Conservation (phyloP, 345 rosid genomes). For the Salix viminalis region DNA sequence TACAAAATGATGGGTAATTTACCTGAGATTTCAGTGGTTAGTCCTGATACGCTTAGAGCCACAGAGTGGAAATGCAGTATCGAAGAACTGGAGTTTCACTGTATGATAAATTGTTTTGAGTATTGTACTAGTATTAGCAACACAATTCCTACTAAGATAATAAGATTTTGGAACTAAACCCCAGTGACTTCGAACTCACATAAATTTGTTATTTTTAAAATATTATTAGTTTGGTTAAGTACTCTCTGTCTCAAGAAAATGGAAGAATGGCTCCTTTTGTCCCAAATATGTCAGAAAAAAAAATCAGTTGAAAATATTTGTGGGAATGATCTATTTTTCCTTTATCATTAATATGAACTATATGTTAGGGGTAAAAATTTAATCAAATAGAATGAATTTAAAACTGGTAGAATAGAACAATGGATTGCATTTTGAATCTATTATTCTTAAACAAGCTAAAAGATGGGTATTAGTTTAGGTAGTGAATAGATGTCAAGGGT, state of each 20-base stretch:
- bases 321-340: background rate
- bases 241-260: too few species aligned
- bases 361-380: background rate
- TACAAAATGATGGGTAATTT: background rate
- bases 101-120: background rate
- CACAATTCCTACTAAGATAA: background rate
- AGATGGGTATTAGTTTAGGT: background rate
- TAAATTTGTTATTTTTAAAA: background rate
- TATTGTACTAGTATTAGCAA: background rate
- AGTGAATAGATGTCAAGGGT: background rate
- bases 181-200: background rate
- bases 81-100: background rate
- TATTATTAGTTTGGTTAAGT: background rate
- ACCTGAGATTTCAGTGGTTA: background rate
- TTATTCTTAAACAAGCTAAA: background rate
- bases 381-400: too few species aligned
- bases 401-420: background rate
- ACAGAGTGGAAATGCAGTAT: background rate
- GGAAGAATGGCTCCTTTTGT: background rate
- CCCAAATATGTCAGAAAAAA: background rate
- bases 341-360: background rate
- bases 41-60: background rate
- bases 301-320: background rate
- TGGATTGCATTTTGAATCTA: background rate
- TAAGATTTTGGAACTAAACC: background rate